These are phyloP conservation scores for Phytophthora hibernalis DNA, from an alignment of 352 stramenopile species.

Conservation along the genomic window DNA sequence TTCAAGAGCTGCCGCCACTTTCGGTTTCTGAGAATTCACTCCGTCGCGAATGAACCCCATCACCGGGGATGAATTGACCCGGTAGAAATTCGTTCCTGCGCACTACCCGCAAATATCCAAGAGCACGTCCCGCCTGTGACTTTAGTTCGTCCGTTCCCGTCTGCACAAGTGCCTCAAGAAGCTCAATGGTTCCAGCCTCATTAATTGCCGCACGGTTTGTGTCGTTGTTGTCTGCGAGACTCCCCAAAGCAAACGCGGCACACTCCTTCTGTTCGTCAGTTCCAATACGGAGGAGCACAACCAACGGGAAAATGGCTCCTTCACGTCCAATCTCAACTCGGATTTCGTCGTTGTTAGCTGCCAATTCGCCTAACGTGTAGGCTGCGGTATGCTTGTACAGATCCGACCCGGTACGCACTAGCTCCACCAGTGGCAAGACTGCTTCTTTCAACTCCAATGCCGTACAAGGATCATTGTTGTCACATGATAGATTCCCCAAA, in stretches of 20 bases:
- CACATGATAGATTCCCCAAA: constrained; percentile 7
- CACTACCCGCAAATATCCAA: not conserved
- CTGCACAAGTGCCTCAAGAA: not conserved
- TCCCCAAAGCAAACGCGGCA: constrained; percentile 8
- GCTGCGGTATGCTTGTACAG: constrained; percentile 8
- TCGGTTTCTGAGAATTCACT: constrained; percentile 8
- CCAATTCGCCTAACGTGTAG: constrained; percentile 6
- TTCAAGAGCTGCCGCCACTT: constrained; percentile 6
- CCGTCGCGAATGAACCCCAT: not conserved
- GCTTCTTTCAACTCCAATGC: not conserved
- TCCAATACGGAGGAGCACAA: constrained; percentile 5
- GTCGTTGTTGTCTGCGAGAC: constrained; percentile 9
- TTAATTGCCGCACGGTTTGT: constrained; percentile 8
- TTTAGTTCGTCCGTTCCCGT: constrained; percentile 6
- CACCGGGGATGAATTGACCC: not conserved
- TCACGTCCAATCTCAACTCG: not conserved
- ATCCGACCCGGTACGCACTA: constrained; percentile 8
- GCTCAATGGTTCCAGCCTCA: not conserved
- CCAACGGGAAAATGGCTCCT: constrained; percentile 12
- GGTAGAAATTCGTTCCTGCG: not conserved
- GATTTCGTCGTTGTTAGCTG: constrained; percentile 5
- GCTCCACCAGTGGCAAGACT: constrained; percentile 1
- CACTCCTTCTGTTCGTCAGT: constrained; percentile 12
- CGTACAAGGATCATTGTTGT: not conserved
- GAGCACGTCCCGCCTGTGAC: constrained; percentile 7